These are phyloP conservation scores for Neonectria faginata DNA, from an alignment of 2,329 filamentous ascomycete species.

Conservation along the genomic window DNA sequence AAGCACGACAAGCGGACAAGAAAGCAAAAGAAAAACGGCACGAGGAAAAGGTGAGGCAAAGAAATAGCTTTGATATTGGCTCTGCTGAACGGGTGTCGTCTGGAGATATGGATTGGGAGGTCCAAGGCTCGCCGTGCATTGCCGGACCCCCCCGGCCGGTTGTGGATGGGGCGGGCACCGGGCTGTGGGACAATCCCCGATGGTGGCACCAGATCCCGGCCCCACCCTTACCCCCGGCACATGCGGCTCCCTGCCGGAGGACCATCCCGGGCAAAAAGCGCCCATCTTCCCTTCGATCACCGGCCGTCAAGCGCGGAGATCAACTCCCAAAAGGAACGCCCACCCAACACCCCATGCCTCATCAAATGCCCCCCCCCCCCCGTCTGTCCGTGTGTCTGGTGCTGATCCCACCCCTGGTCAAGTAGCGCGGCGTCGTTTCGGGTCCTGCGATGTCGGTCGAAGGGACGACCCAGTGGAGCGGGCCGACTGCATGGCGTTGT, in stretches of 20 bases:
- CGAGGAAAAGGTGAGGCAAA: not conserved
- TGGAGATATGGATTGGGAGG: slow-evolving; percentile 7
- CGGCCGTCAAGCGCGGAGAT: slow-evolving; percentile 8
- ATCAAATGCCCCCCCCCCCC: not conserved
- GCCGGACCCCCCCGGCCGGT: slow-evolving; percentile 12
- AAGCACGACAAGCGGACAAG: not conserved
- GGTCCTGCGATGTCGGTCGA: slow-evolving; percentile 7
- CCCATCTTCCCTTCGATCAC: not conserved
- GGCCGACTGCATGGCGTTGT: slow-evolving; percentile 26
- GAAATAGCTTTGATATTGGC: not conserved
- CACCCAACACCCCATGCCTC: not conserved
- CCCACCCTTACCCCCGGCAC: slow-evolving; percentile 14
- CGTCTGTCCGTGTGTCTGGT: not conserved
- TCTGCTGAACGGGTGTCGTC: not conserved
- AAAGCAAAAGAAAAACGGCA: not conserved
- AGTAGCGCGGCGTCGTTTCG: not conserved
- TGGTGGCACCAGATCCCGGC: slow-evolving; percentile 15
- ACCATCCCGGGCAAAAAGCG: slow-evolving; percentile 9
- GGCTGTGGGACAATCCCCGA: slow-evolving; percentile 21
- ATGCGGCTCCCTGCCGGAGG: slow-evolving; percentile 23
- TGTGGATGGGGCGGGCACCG: slow-evolving; percentile 15
- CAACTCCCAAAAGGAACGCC: not conserved
- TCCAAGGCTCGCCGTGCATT: not conserved
- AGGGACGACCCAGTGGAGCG: slow-evolving; percentile 8
- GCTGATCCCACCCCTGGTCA: not conserved